Evolutionary conservation across 2,329 filamentous ascomycete species (phyloP).

Genomic region (Penicillium sumatraense): DNA sequence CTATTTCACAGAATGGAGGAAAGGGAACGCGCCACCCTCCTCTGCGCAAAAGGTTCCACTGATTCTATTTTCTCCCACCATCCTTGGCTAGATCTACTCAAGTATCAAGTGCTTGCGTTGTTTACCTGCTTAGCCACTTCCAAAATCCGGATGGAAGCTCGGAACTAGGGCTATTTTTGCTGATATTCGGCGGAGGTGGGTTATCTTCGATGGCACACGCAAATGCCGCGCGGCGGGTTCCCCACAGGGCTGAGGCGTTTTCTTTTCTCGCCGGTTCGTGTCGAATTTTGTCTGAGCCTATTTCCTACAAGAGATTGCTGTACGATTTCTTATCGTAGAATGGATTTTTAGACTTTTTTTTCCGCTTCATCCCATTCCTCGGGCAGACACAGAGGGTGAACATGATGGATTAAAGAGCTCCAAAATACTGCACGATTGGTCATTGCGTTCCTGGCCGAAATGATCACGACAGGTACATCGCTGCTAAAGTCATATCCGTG

Average conservation of each 20-base stretch:
- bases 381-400: neutral
- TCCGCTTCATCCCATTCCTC: no score
- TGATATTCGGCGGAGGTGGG: neutral
- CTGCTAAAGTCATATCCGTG: neutral
- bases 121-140: neutral
- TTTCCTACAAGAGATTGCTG: neutral
- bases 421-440: neutral
- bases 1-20: neutral
- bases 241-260: constrained; percentile 9
- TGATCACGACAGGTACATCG: neutral
- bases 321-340: neutral
- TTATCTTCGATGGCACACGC: constrained; percentile 10
- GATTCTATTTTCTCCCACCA: neutral
- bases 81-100: neutral
- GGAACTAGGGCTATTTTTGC: constrained; percentile 5
- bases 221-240: constrained; percentile 19
- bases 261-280: neutral
- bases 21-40: neutral
- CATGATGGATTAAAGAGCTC: neutral
- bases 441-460: neutral
- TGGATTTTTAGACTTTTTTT: no score
- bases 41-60: neutral
- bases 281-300: neutral
- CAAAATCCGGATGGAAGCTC: neutral
- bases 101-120: neutral